Base-by-base conservation (phyloP, 345 rosid species). In the Trapa bicornis region DNA sequence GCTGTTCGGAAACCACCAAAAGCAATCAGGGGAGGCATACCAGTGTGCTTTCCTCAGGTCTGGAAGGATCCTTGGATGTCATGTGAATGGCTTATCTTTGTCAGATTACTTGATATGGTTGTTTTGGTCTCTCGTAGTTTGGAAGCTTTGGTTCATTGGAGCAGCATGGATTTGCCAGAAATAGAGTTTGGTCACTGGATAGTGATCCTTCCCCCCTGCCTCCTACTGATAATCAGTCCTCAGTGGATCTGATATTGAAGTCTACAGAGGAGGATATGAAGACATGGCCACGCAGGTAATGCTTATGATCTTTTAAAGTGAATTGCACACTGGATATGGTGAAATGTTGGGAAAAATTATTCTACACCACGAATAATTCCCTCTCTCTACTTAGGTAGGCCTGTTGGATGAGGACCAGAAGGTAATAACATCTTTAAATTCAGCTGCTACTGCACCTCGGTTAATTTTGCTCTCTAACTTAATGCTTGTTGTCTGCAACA, bases 31-130 rank as follows among this genome's bases (percentile, higher is more conserved):
- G 97, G 97, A 68, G 98, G 98, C 56, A 87, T 93, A 78, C 82
- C 91, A 42, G 74, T 90, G 76, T 90, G 87, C 83, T 90, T 90
- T 80, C 97, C 94, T 68, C 96, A 93, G 98, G 98, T 93, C 4
- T 65, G 67, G 53, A 22, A 35, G 38, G 38, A 73, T 73, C 29
- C 29, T 66, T 61, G 38, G 71, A 65, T 66, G 60, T 50, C 41
- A 37, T 42, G n/a, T 35, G 15, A 32, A 35, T n/a, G 35, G 1
- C 6, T 16, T 58, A 32, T 58, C 16, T 32, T 58, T 35, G 7
- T 58, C 37, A 35, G 63, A 70, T 37, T 61, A 64, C 47, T 36
- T 73, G 73, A 71, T 75, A 38, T 68, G 45, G 35, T 29, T 22
- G 14, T 73, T 10, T 66, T 67, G 67, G 41, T 50, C n/a, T 11